A percentile compares a stretch with the other conserved stretches of the same genome.
phyloP scores from a whole-genome alignment of 352 stramenopile species.

The Phytophthora citricola region DNA sequence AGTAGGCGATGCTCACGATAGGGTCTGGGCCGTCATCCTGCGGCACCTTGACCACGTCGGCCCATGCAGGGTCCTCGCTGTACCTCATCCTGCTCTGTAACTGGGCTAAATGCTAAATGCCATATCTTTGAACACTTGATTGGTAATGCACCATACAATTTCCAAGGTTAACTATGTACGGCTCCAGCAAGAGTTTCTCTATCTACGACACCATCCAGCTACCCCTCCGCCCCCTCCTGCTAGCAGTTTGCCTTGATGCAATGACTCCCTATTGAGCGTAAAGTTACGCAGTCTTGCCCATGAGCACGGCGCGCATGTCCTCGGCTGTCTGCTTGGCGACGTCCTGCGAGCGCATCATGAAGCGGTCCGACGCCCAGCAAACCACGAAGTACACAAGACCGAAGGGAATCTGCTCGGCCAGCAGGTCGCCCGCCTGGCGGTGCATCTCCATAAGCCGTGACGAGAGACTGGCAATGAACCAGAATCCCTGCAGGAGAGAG shows the following conservation, averaged over 20 bases:
- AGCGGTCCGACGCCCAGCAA: constrained; percentile 81
- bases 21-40: constrained; percentile 85
- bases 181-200: too few relatives aligned
- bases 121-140: too few relatives aligned
- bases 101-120: not conserved
- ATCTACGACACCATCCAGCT: too few relatives aligned
- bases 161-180: too few relatives aligned
- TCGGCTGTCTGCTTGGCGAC: constrained; percentile 68
- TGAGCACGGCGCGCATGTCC: constrained; percentile 64
- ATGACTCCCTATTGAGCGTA: not conserved
- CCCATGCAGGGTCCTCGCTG: constrained; percentile 71
- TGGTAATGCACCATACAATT: too few relatives aligned
- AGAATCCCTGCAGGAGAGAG: constrained; percentile 73
- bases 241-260: too few relatives aligned
- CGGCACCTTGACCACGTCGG: constrained; percentile 84
- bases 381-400: constrained; percentile 79
- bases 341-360: constrained; percentile 77
- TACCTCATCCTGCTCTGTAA: constrained; percentile 54
- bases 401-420: constrained; percentile 69
- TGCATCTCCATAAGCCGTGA: constrained; percentile 52
- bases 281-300: constrained; percentile 34
- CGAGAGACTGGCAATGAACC: constrained; percentile 64
- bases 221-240: too few relatives aligned
- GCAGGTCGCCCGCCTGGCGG: constrained; percentile 61
- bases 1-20: constrained; percentile 84